Conservation (phyloP, 768 basidiomycete genomes). For the Cystofilobasidium ferigula region DNA sequence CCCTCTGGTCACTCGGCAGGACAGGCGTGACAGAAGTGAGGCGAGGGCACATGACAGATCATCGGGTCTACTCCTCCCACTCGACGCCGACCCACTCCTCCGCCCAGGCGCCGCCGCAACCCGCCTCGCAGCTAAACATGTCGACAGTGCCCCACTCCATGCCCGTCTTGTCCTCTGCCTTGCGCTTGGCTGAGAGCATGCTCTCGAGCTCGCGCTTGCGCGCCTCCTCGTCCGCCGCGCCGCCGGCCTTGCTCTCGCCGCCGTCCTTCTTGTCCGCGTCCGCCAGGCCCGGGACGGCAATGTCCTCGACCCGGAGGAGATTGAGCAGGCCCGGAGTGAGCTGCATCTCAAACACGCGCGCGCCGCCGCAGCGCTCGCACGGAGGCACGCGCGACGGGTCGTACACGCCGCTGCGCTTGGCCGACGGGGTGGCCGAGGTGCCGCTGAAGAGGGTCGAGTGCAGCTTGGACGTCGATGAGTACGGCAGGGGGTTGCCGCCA, state of each 20-base stretch:
- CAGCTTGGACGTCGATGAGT: conserved; percentile 56
- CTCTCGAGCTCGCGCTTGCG: conserved; percentile 53
- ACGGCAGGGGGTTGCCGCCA: conserved; percentile 72
- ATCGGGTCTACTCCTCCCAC: conserved; percentile 50
- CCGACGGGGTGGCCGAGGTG: conserved; percentile 44
- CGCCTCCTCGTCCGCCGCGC: conserved; percentile 65
- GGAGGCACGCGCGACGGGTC: conserved; percentile 47
- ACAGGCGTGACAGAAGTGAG: neutral
- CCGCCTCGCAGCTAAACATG: conserved; percentile 73
- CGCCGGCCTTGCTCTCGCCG: conserved; percentile 32
- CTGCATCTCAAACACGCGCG: conserved; percentile 80
- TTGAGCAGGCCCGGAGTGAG: conserved; percentile 90
- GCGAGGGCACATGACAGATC: neutral
- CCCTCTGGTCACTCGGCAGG: neutral
- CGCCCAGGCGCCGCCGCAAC: conserved; percentile 59
- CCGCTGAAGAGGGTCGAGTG: conserved; percentile 65
- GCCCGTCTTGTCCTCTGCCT: conserved; percentile 47
- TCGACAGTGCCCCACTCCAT: conserved; percentile 95
- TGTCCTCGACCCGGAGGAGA: conserved; percentile 44
- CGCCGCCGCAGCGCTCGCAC: conserved; percentile 58
- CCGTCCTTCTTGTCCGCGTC: conserved; percentile 26
- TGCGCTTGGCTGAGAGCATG: conserved; percentile 26
- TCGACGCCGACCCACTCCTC: conserved; percentile 68
- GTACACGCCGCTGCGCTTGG: conserved; percentile 40
- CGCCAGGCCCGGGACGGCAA: conserved; percentile 15